Percentiles rank a stretch among this genome's conserved stretches.
phyloP scores from a whole-genome alignment of 352 stramenopile species.

The Peronospora destructor region DNA sequence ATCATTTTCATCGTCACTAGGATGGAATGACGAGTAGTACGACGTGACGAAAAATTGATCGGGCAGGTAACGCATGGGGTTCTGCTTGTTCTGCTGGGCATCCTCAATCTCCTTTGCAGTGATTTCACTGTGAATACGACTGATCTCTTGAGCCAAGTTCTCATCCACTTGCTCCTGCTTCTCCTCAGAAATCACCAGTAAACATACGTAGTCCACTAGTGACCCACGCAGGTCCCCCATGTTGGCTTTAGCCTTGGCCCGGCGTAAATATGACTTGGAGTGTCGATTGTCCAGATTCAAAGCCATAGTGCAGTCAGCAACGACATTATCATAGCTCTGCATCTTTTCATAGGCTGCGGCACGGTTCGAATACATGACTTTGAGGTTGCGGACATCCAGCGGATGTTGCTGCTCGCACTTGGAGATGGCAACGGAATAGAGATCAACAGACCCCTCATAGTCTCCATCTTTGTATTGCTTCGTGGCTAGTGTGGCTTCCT shows the following conservation, averaged over 20 bases:
- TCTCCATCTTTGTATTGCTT: conserved; percentile 75
- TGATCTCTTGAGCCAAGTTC: conserved; percentile 61
- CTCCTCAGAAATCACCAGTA: conserved; percentile 74
- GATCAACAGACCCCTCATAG: conserved; percentile 57
- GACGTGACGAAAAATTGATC: conserved; percentile 82
- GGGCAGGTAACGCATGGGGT: conserved; percentile 52
- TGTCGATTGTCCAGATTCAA: conserved; percentile 62
- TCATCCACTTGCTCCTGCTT: conserved; percentile 72
- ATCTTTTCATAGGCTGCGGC: conserved; percentile 68
- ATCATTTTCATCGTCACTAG: conserved; percentile 71
- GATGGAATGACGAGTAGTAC: conserved; percentile 83
- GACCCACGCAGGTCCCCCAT: conserved; percentile 45
- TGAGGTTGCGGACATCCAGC: conserved; percentile 66
- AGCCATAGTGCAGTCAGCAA: conserved; percentile 54
- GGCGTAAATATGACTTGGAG: conserved; percentile 69
- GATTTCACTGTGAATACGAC: conserved; percentile 66
- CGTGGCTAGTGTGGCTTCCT: conserved; percentile 60
- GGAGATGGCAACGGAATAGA: conserved; percentile 60
- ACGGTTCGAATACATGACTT: conserved; percentile 84
- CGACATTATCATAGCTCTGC: conserved; percentile 51
- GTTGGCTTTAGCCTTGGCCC: conserved; percentile 57
- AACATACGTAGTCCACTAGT: conserved; percentile 74
- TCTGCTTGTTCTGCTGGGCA: conserved; percentile 52
- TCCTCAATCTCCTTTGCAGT: conserved; percentile 59
- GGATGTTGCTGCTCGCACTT: conserved; percentile 50